Evolutionary conservation across 352 stramenopile genomes (phyloP), one percentile per base, ranked within the genome.

Genomic region (Pseudoperonospora humuli): DNA sequence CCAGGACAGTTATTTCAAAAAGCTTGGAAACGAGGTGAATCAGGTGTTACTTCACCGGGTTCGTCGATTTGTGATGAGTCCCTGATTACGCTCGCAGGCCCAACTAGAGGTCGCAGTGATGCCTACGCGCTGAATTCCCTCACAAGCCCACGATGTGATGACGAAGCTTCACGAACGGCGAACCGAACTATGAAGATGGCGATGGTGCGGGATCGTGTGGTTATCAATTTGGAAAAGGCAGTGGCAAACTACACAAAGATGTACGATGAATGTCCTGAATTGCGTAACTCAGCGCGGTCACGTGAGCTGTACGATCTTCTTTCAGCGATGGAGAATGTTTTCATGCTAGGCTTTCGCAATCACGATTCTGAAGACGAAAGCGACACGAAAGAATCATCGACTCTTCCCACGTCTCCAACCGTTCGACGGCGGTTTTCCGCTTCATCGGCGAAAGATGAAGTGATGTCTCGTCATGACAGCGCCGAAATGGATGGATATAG

Each of bases 291-390:
- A 20, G 61, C 67, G 17, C 59, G 75, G 5, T 84, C 75, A 0
- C 55, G 70, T 17, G 78, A 90, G 43, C 50, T 87, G 5, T 85
- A 80, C 43, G 75, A 82, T 54, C 54, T 90, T 21, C 36, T 90
- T 7, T 75, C 64, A 10, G 72, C 75, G 4, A 50, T 90, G 24
- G 78, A 90, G 60, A 70, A 83, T 45, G 44, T 83, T 1, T 64
- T 84, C 5, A 75, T 86, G 68, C 41, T 90, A 9, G 78, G 78
- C 4, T 87, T 73, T 50, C 54, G 47, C 8, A 57, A 61, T 31
- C 45, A 58, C 6, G 41, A 57, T 43, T 50, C 37, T 46, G 51
- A 66, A 50, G 46, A 67, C 20, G 48, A 63, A 23, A 33, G 36
- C 45, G 43, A 39, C 8, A 34, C 21, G 28, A 46, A 38, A 47